Percentiles rank a stretch among this genome's conserved stretches.
Evolutionary conservation across 2,329 filamentous ascomycete genomes (phyloP).

Genomic region (Neonectria sp.): DNA sequence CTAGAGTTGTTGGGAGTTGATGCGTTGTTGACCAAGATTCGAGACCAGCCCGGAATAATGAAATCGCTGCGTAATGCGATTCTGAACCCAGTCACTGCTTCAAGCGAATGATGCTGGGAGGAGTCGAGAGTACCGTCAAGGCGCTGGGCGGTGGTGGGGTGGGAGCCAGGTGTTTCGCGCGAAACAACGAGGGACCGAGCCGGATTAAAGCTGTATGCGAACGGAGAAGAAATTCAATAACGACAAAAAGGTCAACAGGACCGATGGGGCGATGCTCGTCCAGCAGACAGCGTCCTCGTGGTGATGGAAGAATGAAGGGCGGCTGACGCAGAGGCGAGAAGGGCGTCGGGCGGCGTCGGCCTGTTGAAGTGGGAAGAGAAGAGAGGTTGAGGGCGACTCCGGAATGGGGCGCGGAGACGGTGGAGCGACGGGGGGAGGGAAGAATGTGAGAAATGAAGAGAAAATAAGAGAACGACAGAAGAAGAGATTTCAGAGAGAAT

Average conservation of each 20-base stretch:
- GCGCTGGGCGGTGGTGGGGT: conserved; percentile 50
- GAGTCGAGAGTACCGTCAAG: conserved; percentile 58
- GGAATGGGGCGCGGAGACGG: conserved; percentile 52
- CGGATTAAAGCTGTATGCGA: conserved; percentile 62
- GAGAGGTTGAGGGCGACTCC: conserved; percentile 47
- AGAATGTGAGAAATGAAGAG: conserved; percentile 48
- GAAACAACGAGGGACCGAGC: conserved; percentile 49
- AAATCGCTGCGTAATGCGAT: conserved; percentile 49
- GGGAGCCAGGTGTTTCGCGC: conserved; percentile 49
- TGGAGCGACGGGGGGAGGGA: conserved; percentile 47
- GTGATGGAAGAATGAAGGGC: conserved; percentile 47
- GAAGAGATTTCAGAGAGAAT: conserved; percentile 50
- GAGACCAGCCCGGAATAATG: conserved; percentile 65
- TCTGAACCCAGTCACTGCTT: conserved; percentile 59
- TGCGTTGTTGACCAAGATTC: conserved; percentile 52
- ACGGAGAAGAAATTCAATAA: conserved; percentile 54
- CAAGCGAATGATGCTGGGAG: conserved; percentile 60
- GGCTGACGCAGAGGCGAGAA: conserved; percentile 46
- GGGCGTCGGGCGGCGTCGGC: conserved; percentile 43
- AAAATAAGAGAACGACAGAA: conserved; percentile 51
- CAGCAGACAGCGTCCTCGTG: conserved; percentile 46
- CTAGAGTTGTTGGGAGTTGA: conserved; percentile 43
- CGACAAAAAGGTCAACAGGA: conserved; percentile 48
- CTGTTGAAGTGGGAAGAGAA: conserved; percentile 47
- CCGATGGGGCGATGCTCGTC: conserved; percentile 46